Base-by-base conservation (phyloP, 2,329 filamentous ascomycete species). In the Calonectria multiphialidica region DNA sequence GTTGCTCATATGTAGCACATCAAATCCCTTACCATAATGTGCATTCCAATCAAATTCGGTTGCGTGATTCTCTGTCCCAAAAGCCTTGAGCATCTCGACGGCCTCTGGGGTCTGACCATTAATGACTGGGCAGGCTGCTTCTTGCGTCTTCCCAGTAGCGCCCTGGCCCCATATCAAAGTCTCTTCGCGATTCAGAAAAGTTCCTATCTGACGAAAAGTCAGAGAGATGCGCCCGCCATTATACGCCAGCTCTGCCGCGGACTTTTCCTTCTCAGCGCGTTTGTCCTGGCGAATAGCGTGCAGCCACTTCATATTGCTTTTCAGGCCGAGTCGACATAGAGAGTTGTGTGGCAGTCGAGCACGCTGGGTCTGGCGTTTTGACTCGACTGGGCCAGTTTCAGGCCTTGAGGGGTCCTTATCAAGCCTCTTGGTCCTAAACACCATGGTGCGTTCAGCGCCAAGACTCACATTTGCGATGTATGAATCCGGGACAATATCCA, bases 211-310 rank as follows among this genome's bases (percentile, higher is more conserved):
- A 53, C 97, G 90, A 82, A 99, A 98, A 0, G 97, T 99, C 42
- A 99, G 88, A 59, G 94, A 97, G 81, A 99, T 98, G 57, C 97
- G 93, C 57, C 92, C 91, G 8, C 95, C 94, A 7, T 86, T 87
- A 79, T 90, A 95, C 0, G 94, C 93, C 47, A 92, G 88, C 81
- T 98, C 96, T 7, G 90, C 89, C 0, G 86, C 76, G 0, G 90
- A 88, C 82, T 96, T 96, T 75, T 96, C 93, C 1, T 86, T 84
- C 1, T 87, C 84, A 0, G 90, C 86, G 30, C 97, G 91, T 81
- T 96, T 97, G 83, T 99, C 97, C 50, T 94, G 91, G 62, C 93
- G 92, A 81, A 99, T 98, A n/a, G 92, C 92, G 84, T 99, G 97
- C 13, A 98, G 89, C 95, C 96, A 98, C 77, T 91, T 90, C 84